Conservation (phyloP, 768 basidiomycete species). For the Hygrophorus russula region DNA sequence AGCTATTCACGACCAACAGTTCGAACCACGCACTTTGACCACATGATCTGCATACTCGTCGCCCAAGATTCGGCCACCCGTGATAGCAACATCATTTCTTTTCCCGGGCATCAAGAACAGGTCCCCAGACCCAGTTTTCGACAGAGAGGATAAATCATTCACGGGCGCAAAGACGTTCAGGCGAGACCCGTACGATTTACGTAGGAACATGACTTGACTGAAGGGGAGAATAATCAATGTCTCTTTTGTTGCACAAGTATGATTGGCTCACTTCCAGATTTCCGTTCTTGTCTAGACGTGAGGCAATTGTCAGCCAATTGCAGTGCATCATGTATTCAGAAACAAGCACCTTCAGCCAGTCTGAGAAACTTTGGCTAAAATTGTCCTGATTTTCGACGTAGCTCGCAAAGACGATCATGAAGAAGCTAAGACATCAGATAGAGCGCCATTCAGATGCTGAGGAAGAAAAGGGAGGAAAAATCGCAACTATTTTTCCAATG, state of each 20-base stretch:
- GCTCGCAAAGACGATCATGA: conserved; percentile 87
- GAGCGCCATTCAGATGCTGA: background rate
- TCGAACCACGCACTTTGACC: conserved; percentile 48
- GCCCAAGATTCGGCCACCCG: conserved; percentile 79
- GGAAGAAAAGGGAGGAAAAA: background rate
- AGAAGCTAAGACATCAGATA: conserved; percentile 47
- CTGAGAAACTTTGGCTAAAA: conserved; percentile 61
- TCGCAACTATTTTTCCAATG: conserved; percentile 87
- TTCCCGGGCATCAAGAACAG: conserved; percentile 53
- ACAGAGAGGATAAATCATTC: conserved; percentile 75
- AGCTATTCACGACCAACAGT: background rate
- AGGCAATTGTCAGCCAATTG: background rate
- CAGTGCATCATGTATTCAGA: background rate
- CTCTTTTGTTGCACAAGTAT: background rate
- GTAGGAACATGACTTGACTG: conserved; percentile 80
- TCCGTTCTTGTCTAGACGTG: conserved; percentile 60
- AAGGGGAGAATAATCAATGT: background rate
- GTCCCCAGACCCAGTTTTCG: conserved; percentile 51
- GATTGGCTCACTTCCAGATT: conserved; percentile 75
- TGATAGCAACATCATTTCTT: conserved; percentile 62
- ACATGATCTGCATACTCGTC: conserved; percentile 96
- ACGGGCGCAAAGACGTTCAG: conserved; percentile 89
- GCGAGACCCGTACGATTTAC: conserved; percentile 70
- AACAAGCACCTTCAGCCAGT: conserved; percentile 68
- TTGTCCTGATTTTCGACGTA: conserved; percentile 61